phyloP scores from a whole-genome alignment of 768 basidiomycete genomes.

The Dioszegia aurantiaca region DNA sequence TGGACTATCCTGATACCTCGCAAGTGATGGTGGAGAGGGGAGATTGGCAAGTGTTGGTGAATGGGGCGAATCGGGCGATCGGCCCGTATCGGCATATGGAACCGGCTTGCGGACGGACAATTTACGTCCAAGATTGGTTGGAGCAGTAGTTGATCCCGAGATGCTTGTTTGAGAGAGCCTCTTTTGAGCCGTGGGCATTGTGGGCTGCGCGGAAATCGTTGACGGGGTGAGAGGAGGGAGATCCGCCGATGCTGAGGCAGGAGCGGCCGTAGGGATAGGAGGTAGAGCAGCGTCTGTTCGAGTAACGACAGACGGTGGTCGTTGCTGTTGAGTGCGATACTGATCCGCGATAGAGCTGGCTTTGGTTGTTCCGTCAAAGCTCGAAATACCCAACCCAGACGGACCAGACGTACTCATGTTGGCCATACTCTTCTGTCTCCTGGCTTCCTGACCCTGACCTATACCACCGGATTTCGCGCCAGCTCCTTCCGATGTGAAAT shows the following conservation, averaged over 20 bases:
- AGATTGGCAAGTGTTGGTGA: background rate
- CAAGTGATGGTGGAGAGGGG: no score
- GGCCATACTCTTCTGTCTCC: constrained; percentile 13
- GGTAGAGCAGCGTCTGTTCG: background rate
- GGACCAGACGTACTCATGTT: constrained; percentile 7
- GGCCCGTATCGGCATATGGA: constrained; percentile 1
- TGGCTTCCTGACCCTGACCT: background rate
- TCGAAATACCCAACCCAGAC: background rate
- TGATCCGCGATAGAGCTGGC: constrained; percentile 10
- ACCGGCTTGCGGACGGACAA: constrained; percentile 4
- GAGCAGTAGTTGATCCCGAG: no score
- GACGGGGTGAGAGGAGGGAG: background rate
- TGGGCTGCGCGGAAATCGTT: background rate
- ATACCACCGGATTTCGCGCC: background rate
- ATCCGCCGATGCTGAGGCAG: no score
- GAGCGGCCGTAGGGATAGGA: background rate
- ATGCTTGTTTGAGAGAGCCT: no score
- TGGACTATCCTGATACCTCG: background rate
- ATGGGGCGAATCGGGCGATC: background rate
- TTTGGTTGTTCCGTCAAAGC: background rate
- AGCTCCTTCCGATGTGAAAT: background rate
- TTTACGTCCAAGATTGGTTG: no score
- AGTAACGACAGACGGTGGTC: background rate
- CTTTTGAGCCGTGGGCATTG: background rate
- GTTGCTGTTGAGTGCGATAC: constrained; percentile 4